Base-by-base conservation (phyloP, 805 yeast genomes). In the Candida xiaguanensis region DNA sequence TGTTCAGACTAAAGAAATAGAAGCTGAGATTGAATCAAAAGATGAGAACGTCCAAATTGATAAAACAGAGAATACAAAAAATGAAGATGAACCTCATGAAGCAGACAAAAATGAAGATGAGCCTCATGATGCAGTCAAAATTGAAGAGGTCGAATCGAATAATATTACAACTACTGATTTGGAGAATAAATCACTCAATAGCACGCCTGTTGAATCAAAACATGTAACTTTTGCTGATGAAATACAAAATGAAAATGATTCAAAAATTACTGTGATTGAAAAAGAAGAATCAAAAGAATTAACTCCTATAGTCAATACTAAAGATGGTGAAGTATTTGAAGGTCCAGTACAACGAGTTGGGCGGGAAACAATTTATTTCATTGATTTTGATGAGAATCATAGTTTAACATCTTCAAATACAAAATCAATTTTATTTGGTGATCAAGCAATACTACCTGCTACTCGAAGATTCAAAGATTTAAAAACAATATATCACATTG, bases 311-410 rank as follows among this genome's bases (percentile, higher is more conserved):
- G 30, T 38, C 11, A 43, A 40, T 28, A 31, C 29, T 15, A 12
- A 5, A 15, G 43, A 39, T 16, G 49, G 53, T 8, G 57, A 53
- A 19, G 44, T 66, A 0, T 78, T 70, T 49, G 82, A 80, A 55
- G 95, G 95, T 0, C 95, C 95, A 1, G 58, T 66, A 2, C 88
- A 80, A 51, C 69, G 69, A 38, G 78, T 82, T 2, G 69, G 78
- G 1, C 67, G 75, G 25, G 78, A 81, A 48, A 65, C 65, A 29
- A 56, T 87, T 0, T 67, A 76, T 1, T 63, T 85, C 32, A 69
- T 78, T 43, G 75, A 74, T 26, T 77, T 78, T 46, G 59, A 60
- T 15, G 61, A 56, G 17, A 61, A 61, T 2, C 52, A 59, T 7
- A 58, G 60, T 9, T 48, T 65, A 5, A 50, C 51, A 26, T 55